These are phyloP conservation scores for Hypoxylon fragiforme DNA, from an alignment of 495 filamentous ascomycete genomes.

Conservation along the genomic window DNA sequence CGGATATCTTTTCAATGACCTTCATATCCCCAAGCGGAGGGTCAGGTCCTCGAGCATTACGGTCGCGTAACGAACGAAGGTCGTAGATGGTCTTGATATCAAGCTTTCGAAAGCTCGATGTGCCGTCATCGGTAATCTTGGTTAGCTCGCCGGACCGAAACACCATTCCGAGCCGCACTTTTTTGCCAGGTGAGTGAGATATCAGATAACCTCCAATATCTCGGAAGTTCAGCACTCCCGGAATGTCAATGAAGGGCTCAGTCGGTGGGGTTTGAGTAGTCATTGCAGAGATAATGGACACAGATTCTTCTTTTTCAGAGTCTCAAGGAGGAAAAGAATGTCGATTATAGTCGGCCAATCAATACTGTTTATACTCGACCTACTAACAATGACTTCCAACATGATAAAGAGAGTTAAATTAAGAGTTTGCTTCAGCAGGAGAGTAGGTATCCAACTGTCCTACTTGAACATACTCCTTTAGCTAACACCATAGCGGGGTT, in stretches of 20 bases:
- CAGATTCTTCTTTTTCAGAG: no score
- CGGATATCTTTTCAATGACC: constrained; percentile 51
- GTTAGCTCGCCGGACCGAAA: constrained; percentile 60
- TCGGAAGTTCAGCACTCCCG: constrained; percentile 58
- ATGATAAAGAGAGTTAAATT: no score
- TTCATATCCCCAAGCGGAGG: constrained; percentile 42
- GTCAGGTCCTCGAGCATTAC: constrained; percentile 19
- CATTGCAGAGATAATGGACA: neutral
- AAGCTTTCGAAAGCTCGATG: constrained; percentile 49
- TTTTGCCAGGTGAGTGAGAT: constrained; percentile 24
- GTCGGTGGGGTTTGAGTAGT: constrained; percentile 21
- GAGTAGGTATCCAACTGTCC: no score
- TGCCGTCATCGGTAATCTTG: constrained; percentile 51
- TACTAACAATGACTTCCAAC: no score
- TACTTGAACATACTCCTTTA: no score
- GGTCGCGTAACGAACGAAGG: constrained; percentile 57
- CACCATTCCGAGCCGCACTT: constrained; percentile 49
- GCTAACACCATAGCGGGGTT: no score
- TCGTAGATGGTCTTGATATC: constrained; percentile 64
- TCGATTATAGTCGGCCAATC: no score
- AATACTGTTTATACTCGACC: no score
- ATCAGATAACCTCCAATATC: constrained; percentile 56
- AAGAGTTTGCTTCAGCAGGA: no score
- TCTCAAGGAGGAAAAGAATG: no score
- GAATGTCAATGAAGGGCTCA: constrained; percentile 51